Percentiles rank a stretch among this genome's conserved stretches.
phyloP scores from a whole-genome alignment of 306 rosid genomes.

The Cyclanthera cordifolia region DNA sequence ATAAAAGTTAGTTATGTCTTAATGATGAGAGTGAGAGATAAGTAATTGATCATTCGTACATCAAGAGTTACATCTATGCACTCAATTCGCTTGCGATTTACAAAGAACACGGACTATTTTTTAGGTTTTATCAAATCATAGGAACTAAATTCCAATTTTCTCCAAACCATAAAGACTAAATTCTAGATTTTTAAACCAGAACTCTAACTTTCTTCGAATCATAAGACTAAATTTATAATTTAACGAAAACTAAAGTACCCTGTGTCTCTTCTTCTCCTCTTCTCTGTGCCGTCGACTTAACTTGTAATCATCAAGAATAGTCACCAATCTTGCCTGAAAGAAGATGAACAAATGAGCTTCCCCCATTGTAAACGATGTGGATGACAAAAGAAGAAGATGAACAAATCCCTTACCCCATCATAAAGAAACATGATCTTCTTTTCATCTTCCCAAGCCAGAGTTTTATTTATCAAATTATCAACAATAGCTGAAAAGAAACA shows the following conservation, averaged over 20 bases:
- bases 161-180: too few relatives aligned
- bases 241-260: conserved; percentile 61
- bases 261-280: conserved; percentile 63
- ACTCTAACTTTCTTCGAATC: too few relatives aligned
- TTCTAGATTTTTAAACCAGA: too few relatives aligned
- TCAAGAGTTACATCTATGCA: too few relatives aligned
- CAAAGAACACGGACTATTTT: too few relatives aligned
- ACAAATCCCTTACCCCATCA: conserved; percentile 63
- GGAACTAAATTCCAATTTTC: too few relatives aligned
- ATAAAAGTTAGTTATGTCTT: too few relatives aligned
- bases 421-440: conserved; percentile 54
- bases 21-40: too few relatives aligned
- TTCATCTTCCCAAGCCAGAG: conserved; percentile 79
- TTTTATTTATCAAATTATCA: conserved; percentile 67
- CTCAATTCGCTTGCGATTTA: too few relatives aligned
- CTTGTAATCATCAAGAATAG: conserved; percentile 79
- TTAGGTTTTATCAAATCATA: too few relatives aligned
- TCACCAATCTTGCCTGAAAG: conserved; percentile 64
- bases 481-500: conserved; percentile 54
- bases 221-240: too few relatives aligned
- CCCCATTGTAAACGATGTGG: background rate
- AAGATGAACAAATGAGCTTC: conserved; percentile 6
- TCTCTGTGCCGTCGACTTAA: conserved; percentile 73
- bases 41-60: too few relatives aligned
- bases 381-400: conserved; percentile 4